Base-by-base conservation (phyloP, 257 asterid species). In the Euphrasia confusa region DNA sequence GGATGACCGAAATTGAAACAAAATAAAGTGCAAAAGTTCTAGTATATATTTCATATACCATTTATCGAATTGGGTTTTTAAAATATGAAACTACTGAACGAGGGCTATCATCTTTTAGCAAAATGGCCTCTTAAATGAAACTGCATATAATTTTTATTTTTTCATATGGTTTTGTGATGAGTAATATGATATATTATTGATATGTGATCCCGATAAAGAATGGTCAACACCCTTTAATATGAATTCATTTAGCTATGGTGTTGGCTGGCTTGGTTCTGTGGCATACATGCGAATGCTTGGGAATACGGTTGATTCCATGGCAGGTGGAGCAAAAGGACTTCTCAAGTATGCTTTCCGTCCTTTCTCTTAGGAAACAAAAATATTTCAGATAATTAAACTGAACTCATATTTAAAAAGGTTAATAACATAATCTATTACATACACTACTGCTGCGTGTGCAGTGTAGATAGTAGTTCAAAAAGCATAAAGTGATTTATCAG, bases 251-350 rank as follows among this genome's bases (percentile, higher is more conserved):
- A 92, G 98, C 74, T 92, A 86, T 54, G 85, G 83, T 27, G 93
- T 75, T 74, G 98, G 97, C 26, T 71, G 83, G 65, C 81, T 88
- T 66, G 98, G 98, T 71, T 75, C 95, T 44, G 75, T 92, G 76
- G 94, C 75, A 18, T 92, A 92, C 81, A 81, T 92, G 79, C 78
- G 93, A 64, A 88, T 92, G 98, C 94, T 92, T 33, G 97, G 98
- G 39, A 92, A 76, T 72, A 86, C 78, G 40, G 73, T 92, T 49
- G 98, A 92, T 75, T 75, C 95, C 64, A 75, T 92, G 88, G 95
- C 93, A 13, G 97, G 81, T 61, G 98, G 97, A 80, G 87, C 95
- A 55, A 83, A 60, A 77, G 93, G 93, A 53, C 77, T 92, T 44
- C 49, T 86, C 78, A 86, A 92, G 98, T 92, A 88, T 71, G 83